A percentile compares a stretch with the other conserved stretches of the same genome.
phyloP scores from a whole-genome alignment of 805 yeast species.

The Candida ipomoeae region DNA sequence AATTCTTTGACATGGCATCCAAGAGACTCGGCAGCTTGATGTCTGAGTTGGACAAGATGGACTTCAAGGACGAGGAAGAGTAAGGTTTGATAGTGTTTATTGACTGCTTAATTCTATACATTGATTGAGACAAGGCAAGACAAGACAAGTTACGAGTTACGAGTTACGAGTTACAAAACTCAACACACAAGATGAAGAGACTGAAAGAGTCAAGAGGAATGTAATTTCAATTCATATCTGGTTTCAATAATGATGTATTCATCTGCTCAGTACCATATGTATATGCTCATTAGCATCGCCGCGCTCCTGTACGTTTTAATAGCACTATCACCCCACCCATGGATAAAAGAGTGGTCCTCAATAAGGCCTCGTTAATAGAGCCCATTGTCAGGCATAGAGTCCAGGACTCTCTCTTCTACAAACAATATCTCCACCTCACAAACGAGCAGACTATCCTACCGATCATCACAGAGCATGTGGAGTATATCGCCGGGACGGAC shows the following conservation, averaged over 20 bases:
- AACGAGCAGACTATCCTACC: constrained; percentile 39
- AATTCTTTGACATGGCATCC: constrained; percentile 44
- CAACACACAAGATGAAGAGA: no score
- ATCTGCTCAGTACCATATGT: background rate
- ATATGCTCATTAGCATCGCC: background rate
- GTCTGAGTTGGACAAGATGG: constrained; percentile 30
- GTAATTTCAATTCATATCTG: no score
- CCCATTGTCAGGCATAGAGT: constrained; percentile 40
- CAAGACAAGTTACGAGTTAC: no score
- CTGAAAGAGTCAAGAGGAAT: no score
- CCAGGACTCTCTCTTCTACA: constrained; percentile 41
- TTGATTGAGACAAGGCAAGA: background rate
- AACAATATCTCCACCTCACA: constrained; percentile 37
- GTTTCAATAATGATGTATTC: background rate
- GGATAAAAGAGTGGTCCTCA: constrained; percentile 18
- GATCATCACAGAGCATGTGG: constrained; percentile 29
- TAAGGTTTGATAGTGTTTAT: background rate
- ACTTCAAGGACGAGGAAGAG: constrained; percentile 34
- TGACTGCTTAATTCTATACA: background rate
- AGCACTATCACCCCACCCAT: constrained; percentile 1
- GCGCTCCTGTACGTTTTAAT: background rate
- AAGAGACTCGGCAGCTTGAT: constrained; percentile 31
- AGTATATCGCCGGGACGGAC: constrained; percentile 57
- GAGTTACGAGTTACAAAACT: no score
- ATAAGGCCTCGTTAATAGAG: constrained; percentile 36